Evolutionary conservation across 1,284 basidiomycete genomes (phyloP), one percentile per base, ranked within the genome.

Genomic region (Pisolithus thermaeus): DNA sequence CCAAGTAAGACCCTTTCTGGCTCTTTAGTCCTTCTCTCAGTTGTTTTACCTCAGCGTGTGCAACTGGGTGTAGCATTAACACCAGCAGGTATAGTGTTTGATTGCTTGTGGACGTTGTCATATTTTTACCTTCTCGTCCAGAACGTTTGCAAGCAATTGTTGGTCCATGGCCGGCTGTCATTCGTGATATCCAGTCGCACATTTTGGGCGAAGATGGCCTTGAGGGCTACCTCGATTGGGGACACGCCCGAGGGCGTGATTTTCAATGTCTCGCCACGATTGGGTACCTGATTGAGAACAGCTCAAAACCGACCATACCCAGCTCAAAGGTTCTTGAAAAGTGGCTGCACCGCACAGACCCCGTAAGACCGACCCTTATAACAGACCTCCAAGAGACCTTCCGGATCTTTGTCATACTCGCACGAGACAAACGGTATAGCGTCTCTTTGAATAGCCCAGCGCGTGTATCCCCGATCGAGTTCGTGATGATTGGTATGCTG

Each of bases 111-210:
- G 16, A 14, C 27, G 8, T 20, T 25, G 12, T 7, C 43, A 28
- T 36, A 20, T 43, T 48, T 40, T 14, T 47, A 9, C 36, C 37
- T 30, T 38, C 12, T 20, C 44, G 16, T 22, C 14, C 52, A 77
- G 76, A 78, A 58, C 70, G 74, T 28, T 61, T 79, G 55, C 75
- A 77, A 52, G 75, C 77, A 0, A 67, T 77, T 38, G 67, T 67
- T 9, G 73, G 77, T 1, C 72, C 72, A 2, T 74, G 73, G 66
- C 61, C 76, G 4, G 57, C 65, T 4, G 61, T 72, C 30, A 69
- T 78, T 27, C 70, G 75, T 2, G 68, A 76, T 50, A 66, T 77
- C 4, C 69, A 71, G 49, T 57, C 61, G 0, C 59, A 68, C 20
- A 64, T 74, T 27, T 63, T 73, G 0, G 69, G 70, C 1, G 64